Percentiles rank a stretch among this genome's conserved stretches.
These are phyloP conservation scores for Periglandula ipomoeae DNA, from an alignment of 2,329 filamentous ascomycete genomes.

Conservation along the genomic window DNA sequence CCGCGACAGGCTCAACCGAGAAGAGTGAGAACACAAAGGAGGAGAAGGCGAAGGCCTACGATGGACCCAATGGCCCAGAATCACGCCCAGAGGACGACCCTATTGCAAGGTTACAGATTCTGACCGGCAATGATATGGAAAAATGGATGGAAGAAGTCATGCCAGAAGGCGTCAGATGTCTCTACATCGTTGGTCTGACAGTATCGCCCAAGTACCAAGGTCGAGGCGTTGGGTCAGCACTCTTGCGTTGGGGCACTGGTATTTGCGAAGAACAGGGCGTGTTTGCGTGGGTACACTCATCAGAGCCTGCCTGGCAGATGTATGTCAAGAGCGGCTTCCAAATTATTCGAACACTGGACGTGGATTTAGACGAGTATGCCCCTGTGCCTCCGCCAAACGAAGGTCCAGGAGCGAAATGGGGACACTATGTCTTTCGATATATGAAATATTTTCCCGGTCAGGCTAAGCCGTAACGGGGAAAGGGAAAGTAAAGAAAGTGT, in stretches of 20 bases:
- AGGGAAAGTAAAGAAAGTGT: background rate
- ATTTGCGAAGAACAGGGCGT: constrained; percentile 19
- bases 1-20: background rate
- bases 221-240: constrained; percentile 21
- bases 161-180: constrained; percentile 22
- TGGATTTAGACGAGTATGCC: constrained; percentile 24
- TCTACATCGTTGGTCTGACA: constrained; percentile 22
- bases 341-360: constrained; percentile 17
- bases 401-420: constrained; percentile 19
- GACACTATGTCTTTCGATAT: constrained; percentile 24
- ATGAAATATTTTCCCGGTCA: constrained; percentile 18
- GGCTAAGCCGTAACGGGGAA: background rate
- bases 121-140: constrained; percentile 22
- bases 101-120: constrained; percentile 19
- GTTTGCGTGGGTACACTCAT: constrained; percentile 27
- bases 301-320: constrained; percentile 19
- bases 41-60: background rate
- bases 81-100: constrained; percentile 12
- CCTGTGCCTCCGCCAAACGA: constrained; percentile 15
- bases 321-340: constrained; percentile 23
- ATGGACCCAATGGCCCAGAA: constrained; percentile 1
- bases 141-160: constrained; percentile 22
- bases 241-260: constrained; percentile 23
- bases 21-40: background rate
- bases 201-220: constrained; percentile 22